Conservation (phyloP, 768 basidiomycete genomes). For the Gloeophyllum trabeum region DNA sequence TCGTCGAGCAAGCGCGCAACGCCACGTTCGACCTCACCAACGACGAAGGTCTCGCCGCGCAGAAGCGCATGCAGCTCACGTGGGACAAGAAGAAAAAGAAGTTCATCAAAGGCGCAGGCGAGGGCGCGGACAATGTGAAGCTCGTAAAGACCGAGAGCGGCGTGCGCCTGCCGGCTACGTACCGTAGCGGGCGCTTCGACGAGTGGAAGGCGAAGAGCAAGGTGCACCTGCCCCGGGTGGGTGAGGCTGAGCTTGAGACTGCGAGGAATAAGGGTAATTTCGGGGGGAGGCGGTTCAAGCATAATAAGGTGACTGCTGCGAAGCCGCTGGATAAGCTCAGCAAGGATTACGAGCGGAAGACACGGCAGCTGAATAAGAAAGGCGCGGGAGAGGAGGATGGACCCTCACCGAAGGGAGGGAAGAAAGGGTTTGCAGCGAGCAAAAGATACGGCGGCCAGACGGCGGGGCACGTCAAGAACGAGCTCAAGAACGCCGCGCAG, state of each 20-base stretch:
- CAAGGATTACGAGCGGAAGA: constrained; percentile 66
- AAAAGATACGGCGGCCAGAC: constrained; percentile 50
- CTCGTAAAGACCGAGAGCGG: constrained; percentile 91
- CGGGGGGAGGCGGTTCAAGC: constrained; percentile 59
- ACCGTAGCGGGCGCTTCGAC: constrained; percentile 87
- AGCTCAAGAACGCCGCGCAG: constrained; percentile 81
- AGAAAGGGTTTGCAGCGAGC: constrained; percentile 22
- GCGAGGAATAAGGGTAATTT: constrained; percentile 15
- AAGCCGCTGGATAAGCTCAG: constrained; percentile 73
- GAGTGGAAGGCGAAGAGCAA: constrained; percentile 85
- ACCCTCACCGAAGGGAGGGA: constrained; percentile 15
- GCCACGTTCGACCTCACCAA: constrained; percentile 76
- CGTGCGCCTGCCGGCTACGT: constrained; percentile 80
- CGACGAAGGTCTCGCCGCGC: constrained; percentile 56
- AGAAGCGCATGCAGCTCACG: constrained; percentile 51
- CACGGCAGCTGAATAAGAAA: constrained; percentile 50
- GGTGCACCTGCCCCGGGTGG: constrained; percentile 66
- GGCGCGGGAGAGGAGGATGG: constrained; percentile 22
- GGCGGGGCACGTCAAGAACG: constrained; percentile 56
- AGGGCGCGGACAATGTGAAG: constrained; percentile 88
- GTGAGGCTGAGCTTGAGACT: constrained; percentile 58
- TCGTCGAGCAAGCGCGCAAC: constrained; percentile 71
- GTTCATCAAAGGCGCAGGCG: constrained; percentile 78
- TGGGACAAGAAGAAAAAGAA: constrained; percentile 99
- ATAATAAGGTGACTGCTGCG: constrained; percentile 48